Evolutionary conservation across 2,329 filamentous ascomycete species (phyloP).

Genomic region (Botrytis pseudocinerea): DNA sequence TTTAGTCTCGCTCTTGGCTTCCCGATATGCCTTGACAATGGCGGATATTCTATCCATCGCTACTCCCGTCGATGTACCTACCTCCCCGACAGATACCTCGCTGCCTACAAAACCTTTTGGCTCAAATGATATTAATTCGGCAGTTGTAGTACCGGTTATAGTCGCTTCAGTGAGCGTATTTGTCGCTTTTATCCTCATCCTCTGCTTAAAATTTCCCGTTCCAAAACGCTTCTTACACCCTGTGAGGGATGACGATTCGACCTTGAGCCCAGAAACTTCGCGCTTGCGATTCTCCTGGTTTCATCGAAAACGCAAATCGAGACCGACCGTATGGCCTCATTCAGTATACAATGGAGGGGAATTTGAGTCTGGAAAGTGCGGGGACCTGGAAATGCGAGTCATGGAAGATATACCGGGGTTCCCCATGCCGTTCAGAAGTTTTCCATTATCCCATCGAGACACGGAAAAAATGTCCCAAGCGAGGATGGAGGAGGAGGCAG

Average conservation of each 20-base stretch:
- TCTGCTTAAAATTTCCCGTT: constrained; percentile 18
- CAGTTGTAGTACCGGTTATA: constrained; percentile 17
- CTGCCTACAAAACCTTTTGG: not conserved
- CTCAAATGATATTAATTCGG: constrained; percentile 16
- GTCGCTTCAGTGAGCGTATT: constrained; percentile 22
- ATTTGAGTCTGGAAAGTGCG: constrained; percentile 8
- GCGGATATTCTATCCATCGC: constrained; percentile 20
- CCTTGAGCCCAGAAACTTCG: not conserved
- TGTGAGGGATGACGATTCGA: constrained; percentile 10
- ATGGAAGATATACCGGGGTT: constrained; percentile 19
- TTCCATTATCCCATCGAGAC: constrained; percentile 10
- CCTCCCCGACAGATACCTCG: constrained; percentile 5
- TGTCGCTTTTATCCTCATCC: constrained; percentile 17
- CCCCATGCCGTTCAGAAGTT: not conserved
- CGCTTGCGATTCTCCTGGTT: constrained; percentile 17
- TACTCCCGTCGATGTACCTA: not conserved
- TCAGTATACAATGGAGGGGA: constrained; percentile 19
- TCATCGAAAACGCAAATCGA: constrained; percentile 1
- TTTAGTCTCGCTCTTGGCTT: constrained; percentile 5
- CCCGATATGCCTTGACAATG: constrained; percentile 1
- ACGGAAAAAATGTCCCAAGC: constrained; percentile 20
- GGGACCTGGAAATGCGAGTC: constrained; percentile 18
- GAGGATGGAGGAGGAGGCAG: constrained; percentile 22
- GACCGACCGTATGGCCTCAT: constrained; percentile 18
- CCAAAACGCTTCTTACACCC: constrained; percentile 14